Evolutionary conservation across 345 rosid species (phyloP).

Genomic region (Syzygium aqueum): DNA sequence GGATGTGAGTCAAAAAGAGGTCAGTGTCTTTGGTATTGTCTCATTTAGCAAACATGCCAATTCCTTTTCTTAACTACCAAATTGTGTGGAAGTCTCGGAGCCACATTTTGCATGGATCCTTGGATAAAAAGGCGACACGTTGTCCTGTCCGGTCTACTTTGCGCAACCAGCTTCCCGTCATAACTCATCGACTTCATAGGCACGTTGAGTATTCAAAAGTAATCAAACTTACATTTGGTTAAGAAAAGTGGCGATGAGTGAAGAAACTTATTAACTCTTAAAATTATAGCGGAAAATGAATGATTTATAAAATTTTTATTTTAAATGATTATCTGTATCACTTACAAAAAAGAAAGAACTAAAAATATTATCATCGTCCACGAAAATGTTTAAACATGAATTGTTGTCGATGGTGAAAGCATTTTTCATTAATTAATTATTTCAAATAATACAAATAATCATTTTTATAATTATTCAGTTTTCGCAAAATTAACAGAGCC

Average conservation of each 20-base stretch:
- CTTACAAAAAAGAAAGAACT: no score
- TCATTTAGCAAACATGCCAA: background rate
- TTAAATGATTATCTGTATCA: rapidly evolving
- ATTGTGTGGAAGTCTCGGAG: rapidly evolving
- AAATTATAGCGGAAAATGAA: rapidly evolving
- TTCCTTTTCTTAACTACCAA: background rate
- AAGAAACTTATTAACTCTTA: background rate
- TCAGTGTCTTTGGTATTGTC: background rate
- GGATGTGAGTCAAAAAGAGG: background rate
- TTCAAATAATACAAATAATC: rapidly evolving
- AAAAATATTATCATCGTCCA: rapidly evolving
- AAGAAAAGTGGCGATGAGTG: background rate
- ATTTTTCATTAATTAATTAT: rapidly evolving
- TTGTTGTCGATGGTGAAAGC: rapidly evolving
- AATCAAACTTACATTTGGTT: background rate
- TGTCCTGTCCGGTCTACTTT: background rate
- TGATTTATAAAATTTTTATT: rapidly evolving
- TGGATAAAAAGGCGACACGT: background rate
- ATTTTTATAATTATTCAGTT: rapidly evolving
- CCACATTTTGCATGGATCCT: background rate
- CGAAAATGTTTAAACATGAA: no score
- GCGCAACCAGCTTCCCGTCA: background rate
- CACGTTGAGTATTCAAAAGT: background rate
- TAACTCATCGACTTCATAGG: background rate
- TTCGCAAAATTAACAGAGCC: no score